phyloP scores from a whole-genome alignment of 1,284 basidiomycete species.

The Stygiomarasmius scandens region DNA sequence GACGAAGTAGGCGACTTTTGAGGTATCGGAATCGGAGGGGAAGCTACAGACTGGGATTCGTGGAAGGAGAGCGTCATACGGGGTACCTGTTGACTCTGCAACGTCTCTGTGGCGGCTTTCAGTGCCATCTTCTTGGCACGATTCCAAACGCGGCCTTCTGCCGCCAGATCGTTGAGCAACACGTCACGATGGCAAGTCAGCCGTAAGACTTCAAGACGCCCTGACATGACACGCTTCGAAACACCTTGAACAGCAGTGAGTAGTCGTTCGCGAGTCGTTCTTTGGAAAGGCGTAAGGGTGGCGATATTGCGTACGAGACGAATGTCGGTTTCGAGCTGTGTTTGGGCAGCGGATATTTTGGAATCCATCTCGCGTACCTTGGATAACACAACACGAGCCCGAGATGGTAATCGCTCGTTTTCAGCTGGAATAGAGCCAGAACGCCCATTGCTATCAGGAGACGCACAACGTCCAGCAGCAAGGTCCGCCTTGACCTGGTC shows the following conservation, averaged over 20 bases:
- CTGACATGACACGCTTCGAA: conserved; percentile 65
- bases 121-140: conserved; percentile 71
- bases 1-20: conserved; percentile 24
- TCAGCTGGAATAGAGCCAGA: conserved; percentile 19
- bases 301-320: conserved; percentile 82
- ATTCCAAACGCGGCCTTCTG: conserved; percentile 72
- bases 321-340: conserved; percentile 71
- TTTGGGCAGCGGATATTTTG: conserved; percentile 57
- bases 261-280: conserved; percentile 78
- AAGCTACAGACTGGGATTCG: conserved; percentile 24
- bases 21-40: conserved; percentile 21
- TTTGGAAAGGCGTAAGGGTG: conserved; percentile 85
- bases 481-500: conserved; percentile 85
- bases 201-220: conserved; percentile 76
- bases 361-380: conserved; percentile 70
- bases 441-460: conserved; percentile 26
- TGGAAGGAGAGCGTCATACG: conserved; percentile 48
- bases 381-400: conserved; percentile 59
- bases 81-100: conserved; percentile 51
- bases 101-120: conserved; percentile 67
- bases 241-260: conserved; percentile 63
- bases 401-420: conserved; percentile 44
- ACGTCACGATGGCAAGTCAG: conserved; percentile 76
- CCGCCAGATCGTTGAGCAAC: conserved; percentile 71
- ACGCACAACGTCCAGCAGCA: conserved; percentile 47